Evolutionary conservation across 805 yeast species (phyloP), one percentile per base, ranked within the genome.

Genomic region (Geotrichum ghanense): DNA sequence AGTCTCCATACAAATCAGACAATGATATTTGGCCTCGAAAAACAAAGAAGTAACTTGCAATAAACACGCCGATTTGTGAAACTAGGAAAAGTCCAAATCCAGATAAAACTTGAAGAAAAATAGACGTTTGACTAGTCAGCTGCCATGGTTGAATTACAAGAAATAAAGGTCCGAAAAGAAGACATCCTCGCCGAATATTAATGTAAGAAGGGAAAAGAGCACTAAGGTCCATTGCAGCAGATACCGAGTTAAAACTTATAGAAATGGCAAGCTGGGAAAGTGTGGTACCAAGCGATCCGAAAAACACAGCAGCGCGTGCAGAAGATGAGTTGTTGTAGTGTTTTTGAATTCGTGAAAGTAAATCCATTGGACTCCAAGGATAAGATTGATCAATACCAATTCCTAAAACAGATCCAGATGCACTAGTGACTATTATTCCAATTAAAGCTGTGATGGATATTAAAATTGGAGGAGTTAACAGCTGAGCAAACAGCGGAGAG

Each of bases 181-280:
- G 62, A 24, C 75, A 71, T 19, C 79, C 81, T 40, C 76, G 59
- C 40, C 62, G 60, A 44, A 73, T 62, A 51, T 68, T 68, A 50
- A 73, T 55, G 49, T 64, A 69, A 47, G 62, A 60, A 16, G 76
- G 76, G 43, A 66, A 62, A 50, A 74, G 52, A 47, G 73, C 75
- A 20, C 73, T 69, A 42, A 75, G 53, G 50, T 74, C 78, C 64
- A 72, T 75, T 16, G 76, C 77, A 10, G 74, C 74, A 42, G 74
- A 62, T 31, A 67, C 61, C 22, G 69, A 68, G 49, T 69, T 69
- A 39, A 58, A 59, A 43, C 60, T 44, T 3, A 59, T 52, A 34
- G 63, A 61, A 43, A 60, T 62, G 17, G 61, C 54, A n/a, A 39
- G 14, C 17, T 39, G 42, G 14, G 42, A 39, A 22, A 20, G 25